Evolutionary conservation across 306 rosid species (phyloP), one percentile per base, ranked within the genome.

Genomic region (Chamaecrista fasciculata): DNA sequence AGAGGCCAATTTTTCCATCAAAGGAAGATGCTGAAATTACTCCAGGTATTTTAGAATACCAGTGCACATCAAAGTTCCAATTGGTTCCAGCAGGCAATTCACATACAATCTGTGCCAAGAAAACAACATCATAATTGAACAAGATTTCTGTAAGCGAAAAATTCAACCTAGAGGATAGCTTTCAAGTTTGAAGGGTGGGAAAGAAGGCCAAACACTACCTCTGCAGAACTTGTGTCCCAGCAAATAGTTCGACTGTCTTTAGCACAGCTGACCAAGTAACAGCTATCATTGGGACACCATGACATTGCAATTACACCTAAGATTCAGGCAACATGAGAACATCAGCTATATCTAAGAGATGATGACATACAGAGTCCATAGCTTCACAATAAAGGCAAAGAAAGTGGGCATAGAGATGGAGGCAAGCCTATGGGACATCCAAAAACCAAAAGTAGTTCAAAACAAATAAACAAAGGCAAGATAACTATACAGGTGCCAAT

Each of bases 281-380:
- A 84, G 83, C 89, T 94, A 81, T 94, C 95, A 67, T 71, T 81
- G 79, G 99, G 97, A 75, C 99, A 94, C 99, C 99, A 94, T 12
- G 99, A 83, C 99, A 94, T 94, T 21, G 99, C 97, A 81, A 94
- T 94, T 47, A 94, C 97, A 78, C 99, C 97, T 94, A 78, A 75
- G 43, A 78, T 73, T 65, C 26, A 74, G 15, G 60, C 26, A 79
- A 71, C 73, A 68, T 34, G 75, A 28, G 53, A 60, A 40, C 49
- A 34, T 68, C 55, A 72, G 62, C 64, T 68, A 66, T 64, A 43
- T 69, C 62, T 44, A 16, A 52, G 43, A 15, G 39, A 40, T 46
- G 29, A 78, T 48, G 33, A 25, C 5, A 58, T 57, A 57, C 4
- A 69, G 58, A 46, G 26, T 1, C 29, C 40, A 33, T 33, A 56